These are phyloP conservation scores for Monosporascus sp. DNA, from an alignment of 2,329 filamentous ascomycete species.

Conservation along the genomic window DNA sequence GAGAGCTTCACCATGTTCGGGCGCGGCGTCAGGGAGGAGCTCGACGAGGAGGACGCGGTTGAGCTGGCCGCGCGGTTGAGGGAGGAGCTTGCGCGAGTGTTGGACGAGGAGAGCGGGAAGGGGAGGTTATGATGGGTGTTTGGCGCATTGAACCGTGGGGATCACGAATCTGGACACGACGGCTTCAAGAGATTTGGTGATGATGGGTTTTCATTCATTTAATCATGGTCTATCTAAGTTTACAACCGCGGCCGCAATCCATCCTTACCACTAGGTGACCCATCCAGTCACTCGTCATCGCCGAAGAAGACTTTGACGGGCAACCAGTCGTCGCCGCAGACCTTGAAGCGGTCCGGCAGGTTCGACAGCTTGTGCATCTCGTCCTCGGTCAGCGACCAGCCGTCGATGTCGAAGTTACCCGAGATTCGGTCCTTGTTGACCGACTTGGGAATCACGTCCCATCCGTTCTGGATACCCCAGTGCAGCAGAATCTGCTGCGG, in stretches of 20 bases:
- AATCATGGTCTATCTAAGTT: slow-evolving; percentile 9
- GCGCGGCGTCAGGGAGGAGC: slow-evolving; percentile 62
- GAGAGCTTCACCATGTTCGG: slow-evolving; percentile 82
- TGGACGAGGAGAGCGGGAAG: slow-evolving; percentile 34
- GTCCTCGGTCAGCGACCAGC: slow-evolving; percentile 65
- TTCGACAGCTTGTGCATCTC: slow-evolving; percentile 65
- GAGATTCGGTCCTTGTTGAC: slow-evolving; percentile 69
- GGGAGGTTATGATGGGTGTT: slow-evolving; percentile 22
- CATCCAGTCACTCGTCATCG: slow-evolving; percentile 62
- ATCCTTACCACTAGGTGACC: not conserved
- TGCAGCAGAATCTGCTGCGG: slow-evolving; percentile 71
- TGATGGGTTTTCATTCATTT: not conserved
- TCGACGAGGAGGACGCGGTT: slow-evolving; percentile 69
- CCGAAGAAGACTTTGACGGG: slow-evolving; percentile 78
- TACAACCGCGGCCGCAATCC: not conserved
- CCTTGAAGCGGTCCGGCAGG: slow-evolving; percentile 74
- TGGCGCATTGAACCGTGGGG: too few relatives aligned
- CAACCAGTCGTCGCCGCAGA: slow-evolving; percentile 69
- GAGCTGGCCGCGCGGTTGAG: slow-evolving; percentile 52
- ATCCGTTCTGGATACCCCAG: slow-evolving; percentile 78
- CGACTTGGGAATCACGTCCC: slow-evolving; percentile 81
- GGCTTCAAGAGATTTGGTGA: not conserved
- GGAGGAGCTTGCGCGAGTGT: slow-evolving; percentile 40
- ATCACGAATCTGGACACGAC: too few relatives aligned
- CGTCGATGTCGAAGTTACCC: slow-evolving; percentile 69